Conservation (phyloP, 495 filamentous ascomycete genomes). For the Aspergillus steynii region DNA sequence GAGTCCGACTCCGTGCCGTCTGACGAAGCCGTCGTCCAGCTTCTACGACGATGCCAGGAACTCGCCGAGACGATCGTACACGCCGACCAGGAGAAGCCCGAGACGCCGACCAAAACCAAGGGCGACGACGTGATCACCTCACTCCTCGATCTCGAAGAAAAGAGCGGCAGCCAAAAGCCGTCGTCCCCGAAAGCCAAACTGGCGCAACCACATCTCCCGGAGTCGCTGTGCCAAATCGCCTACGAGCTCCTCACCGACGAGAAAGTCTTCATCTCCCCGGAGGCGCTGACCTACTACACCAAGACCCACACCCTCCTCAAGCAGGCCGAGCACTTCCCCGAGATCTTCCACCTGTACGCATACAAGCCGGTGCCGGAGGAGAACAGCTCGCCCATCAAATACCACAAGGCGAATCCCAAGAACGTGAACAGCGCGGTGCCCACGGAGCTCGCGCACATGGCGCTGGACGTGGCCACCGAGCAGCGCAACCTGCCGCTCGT, state of each 20-base stretch:
- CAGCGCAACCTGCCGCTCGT: conserved; percentile 73
- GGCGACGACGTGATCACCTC: conserved; percentile 45
- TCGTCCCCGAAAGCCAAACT: conserved; percentile 18
- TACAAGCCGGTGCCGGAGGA: conserved; percentile 74
- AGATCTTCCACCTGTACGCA: conserved; percentile 79
- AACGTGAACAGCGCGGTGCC: conserved; percentile 71
- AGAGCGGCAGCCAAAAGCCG: conserved; percentile 25
- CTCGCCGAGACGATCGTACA: conserved; percentile 38
- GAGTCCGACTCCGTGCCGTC: conserved; percentile 37
- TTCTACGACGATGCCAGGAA: conserved; percentile 46
- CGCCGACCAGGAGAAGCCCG: conserved; percentile 27
- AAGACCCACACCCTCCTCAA: conserved; percentile 68
- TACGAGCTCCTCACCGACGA: conserved; percentile 71
- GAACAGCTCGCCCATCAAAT: conserved; percentile 57
- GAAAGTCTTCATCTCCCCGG: conserved; percentile 76
- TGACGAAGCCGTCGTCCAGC: conserved; percentile 38
- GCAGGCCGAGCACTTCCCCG: conserved; percentile 70
- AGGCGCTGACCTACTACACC: conserved; percentile 68
- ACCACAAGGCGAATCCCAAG: conserved; percentile 63
- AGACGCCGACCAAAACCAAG: conserved; percentile 21
- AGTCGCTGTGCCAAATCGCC: conserved; percentile 53
- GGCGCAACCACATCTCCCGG: conserved; percentile 29
- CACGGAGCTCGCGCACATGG: conserved; percentile 60
- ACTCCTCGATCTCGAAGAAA: conserved; percentile 53
- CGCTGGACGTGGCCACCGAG: conserved; percentile 74